Percentiles rank a stretch among this genome's conserved stretches.
These are phyloP conservation scores for Aureobasidium sp. DNA, from an alignment of 2,329 filamentous ascomycete genomes.

Conservation along the genomic window DNA sequence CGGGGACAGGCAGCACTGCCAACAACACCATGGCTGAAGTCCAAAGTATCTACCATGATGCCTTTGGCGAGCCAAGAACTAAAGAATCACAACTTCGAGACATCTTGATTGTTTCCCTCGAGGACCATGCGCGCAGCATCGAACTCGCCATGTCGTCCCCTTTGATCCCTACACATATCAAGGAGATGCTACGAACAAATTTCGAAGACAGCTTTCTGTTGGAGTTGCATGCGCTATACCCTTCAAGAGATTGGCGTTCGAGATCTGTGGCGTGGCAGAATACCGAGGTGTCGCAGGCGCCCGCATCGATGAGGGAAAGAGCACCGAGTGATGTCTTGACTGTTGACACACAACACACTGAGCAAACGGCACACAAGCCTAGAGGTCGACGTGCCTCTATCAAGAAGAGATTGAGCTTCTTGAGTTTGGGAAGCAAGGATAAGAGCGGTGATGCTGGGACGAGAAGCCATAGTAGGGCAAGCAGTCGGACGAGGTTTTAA, in stretches of 20 bases:
- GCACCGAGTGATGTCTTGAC: neutral
- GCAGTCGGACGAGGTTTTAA: constrained; percentile 3
- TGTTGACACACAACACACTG: neutral
- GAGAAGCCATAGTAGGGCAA: neutral
- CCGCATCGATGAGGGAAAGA: neutral
- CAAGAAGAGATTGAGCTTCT: constrained; percentile 16
- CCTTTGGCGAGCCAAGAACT: constrained; percentile 35
- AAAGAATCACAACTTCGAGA: constrained; percentile 55
- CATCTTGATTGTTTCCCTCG: constrained; percentile 73
- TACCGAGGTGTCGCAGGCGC: neutral
- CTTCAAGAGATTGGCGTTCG: constrained; percentile 23
- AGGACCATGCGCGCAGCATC: constrained; percentile 84
- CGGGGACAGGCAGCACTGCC: neutral
- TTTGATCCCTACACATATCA: constrained; percentile 54
- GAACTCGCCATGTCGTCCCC: constrained; percentile 68
- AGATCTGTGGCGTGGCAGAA: constrained; percentile 23
- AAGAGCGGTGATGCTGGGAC: neutral
- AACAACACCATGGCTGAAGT: neutral
- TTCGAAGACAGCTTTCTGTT: constrained; percentile 40
- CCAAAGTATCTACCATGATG: constrained; percentile 27
- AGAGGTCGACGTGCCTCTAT: neutral
- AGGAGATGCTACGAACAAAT: constrained; percentile 24
- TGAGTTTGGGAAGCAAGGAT: constrained; percentile 11
- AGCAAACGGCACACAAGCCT: neutral
- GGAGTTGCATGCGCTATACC: constrained; percentile 37